phyloP scores from a whole-genome alignment of 2,329 filamentous ascomycete species.

The Ophiostoma piceae region DNA sequence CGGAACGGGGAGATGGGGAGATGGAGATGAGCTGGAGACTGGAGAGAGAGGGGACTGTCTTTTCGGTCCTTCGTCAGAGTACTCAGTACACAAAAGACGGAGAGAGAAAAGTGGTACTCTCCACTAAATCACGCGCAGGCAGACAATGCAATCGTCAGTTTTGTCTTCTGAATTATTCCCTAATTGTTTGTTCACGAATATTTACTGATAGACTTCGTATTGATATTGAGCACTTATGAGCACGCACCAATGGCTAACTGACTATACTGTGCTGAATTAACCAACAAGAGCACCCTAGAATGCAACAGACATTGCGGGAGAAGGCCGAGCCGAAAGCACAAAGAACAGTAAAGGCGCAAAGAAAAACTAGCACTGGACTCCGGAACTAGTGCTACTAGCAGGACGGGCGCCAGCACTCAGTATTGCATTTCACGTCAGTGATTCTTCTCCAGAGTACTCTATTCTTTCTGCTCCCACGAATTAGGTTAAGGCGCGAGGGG shows the following conservation, averaged over 20 bases:
- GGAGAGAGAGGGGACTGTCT: neutral
- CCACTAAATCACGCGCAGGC: neutral
- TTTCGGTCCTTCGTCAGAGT: neutral
- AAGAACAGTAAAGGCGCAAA: neutral
- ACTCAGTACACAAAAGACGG: neutral
- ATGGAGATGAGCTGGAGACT: neutral
- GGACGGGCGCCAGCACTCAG: neutral
- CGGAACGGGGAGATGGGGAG: neutral
- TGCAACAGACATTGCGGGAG: slow-evolving; percentile 3
- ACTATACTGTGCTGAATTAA: neutral
- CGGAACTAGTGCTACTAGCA: neutral
- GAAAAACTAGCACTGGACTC: neutral
- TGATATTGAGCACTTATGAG: neutral
- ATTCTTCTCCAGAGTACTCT: no score
- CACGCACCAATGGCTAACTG: neutral
- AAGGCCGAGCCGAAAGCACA: neutral
- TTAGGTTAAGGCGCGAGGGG: slow-evolving; percentile 2
- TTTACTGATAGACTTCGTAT: neutral
- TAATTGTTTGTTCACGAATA: no score
- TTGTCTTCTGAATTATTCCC: no score
- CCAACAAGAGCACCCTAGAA: neutral
- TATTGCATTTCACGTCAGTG: neutral
- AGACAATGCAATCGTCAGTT: neutral
- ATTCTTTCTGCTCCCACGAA: neutral
- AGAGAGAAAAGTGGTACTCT: neutral